These are phyloP conservation scores for Leishmania gerbilli DNA, from an alignment of 208 protist species.

Conservation along the genomic window DNA sequence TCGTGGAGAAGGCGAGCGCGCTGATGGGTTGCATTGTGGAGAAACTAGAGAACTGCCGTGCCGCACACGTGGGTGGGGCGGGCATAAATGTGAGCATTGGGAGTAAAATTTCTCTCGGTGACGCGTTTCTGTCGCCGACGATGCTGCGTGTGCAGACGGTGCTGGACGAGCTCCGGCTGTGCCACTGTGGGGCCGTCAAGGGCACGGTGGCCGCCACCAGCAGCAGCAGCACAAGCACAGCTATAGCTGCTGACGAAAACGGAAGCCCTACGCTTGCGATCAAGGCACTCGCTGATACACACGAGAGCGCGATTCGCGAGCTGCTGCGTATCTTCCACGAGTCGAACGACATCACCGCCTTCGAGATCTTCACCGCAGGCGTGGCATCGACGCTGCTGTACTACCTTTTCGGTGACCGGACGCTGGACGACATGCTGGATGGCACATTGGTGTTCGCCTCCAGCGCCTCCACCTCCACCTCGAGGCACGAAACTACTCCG, in stretches of 20 bases:
- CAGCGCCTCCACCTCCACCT: conserved; percentile 39
- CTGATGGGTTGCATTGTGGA: conserved; percentile 28
- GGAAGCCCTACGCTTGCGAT: not conserved
- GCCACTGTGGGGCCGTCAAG: conserved; percentile 3
- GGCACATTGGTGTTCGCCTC: conserved; percentile 30
- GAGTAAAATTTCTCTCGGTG: conserved; percentile 10
- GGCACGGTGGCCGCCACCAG: not conserved
- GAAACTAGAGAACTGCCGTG: conserved; percentile 26
- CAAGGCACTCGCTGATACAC: conserved; percentile 15
- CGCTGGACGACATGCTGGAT: conserved; percentile 36
- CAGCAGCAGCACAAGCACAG: not conserved
- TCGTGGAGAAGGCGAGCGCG: conserved; percentile 43
- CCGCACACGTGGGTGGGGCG: not conserved
- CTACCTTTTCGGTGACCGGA: conserved; percentile 46
- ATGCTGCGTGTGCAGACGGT: conserved; percentile 28
- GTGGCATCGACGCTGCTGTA: conserved; percentile 39
- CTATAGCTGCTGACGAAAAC: not conserved
- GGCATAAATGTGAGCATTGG: conserved; percentile 11
- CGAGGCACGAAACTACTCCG: conserved; percentile 13
- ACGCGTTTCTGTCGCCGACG: conserved; percentile 14
- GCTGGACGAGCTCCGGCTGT: conserved; percentile 23
- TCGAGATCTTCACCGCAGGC: conserved; percentile 50
- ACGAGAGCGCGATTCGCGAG: conserved; percentile 29
- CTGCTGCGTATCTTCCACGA: conserved; percentile 38
- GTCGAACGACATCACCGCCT: conserved; percentile 43